Evolutionary conservation across 345 rosid genomes (phyloP).

Genomic region (Citrus unshiu): DNA sequence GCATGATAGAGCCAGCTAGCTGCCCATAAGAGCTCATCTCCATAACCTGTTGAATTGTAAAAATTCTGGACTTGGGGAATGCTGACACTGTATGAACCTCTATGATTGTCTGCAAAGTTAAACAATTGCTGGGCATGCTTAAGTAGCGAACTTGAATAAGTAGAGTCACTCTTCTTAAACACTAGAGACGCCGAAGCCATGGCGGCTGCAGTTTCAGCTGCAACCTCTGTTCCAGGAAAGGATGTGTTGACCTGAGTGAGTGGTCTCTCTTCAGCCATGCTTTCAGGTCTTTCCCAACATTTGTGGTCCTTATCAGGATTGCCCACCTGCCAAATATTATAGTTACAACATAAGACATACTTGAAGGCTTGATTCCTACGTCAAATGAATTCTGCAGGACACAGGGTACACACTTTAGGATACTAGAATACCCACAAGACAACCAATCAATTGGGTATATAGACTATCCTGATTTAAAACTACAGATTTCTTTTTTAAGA

Average conservation of each 20-base stretch:
- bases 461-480: neutral
- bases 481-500: neutral
- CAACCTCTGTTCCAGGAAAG: slow-evolving; percentile 86
- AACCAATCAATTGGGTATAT: neutral
- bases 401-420: neutral
- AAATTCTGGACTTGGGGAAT: slow-evolving; percentile 59
- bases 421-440: neutral
- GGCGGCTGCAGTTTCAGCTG: slow-evolving; percentile 98
- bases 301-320: slow-evolving; percentile 68
- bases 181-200: slow-evolving; percentile 95
- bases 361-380: neutral
- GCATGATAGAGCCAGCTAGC: slow-evolving; percentile 97
- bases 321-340: slow-evolving; percentile 63
- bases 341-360: neutral
- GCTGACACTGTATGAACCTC: slow-evolving; percentile 63
- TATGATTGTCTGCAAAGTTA: slow-evolving; percentile 66
- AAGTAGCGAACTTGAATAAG: slow-evolving; percentile 72
- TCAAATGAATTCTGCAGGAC: neutral
- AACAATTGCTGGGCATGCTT: slow-evolving; percentile 82
- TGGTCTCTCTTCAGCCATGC: slow-evolving; percentile 77
- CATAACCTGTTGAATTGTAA: slow-evolving; percentile 90
- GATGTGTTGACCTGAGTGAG: slow-evolving; percentile 58
- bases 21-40: slow-evolving; percentile 94
- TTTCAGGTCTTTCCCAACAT: slow-evolving; percentile 96
- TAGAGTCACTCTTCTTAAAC: slow-evolving; percentile 55